Percentiles rank a stretch among this genome's conserved stretches.
Conservation (phyloP, 2,329 filamentous ascomycete species). For the Ceratocystis eucalypticola region DNA sequence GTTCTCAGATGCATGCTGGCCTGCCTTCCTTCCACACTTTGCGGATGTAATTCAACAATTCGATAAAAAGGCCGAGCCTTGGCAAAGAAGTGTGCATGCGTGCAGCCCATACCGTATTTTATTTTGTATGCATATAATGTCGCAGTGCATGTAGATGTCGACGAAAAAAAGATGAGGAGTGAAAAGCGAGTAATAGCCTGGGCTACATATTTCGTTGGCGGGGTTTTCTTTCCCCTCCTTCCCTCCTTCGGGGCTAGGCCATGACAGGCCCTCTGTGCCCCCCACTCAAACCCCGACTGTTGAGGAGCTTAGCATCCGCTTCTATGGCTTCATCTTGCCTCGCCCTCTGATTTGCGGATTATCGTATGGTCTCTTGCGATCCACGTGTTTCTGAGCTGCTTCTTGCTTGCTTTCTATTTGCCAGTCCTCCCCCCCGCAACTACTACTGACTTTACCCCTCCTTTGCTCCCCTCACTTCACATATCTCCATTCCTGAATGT, state of each 20-base stretch:
- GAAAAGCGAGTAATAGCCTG: neutral
- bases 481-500: neutral
- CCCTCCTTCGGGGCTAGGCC: too few relatives aligned
- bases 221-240: neutral
- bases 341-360: neutral
- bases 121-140: conserved; percentile 1
- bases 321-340: neutral
- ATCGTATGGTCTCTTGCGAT: neutral
- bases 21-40: neutral
- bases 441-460: neutral
- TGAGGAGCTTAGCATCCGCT: neutral
- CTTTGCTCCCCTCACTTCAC: neutral
- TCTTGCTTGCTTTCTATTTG: conserved; percentile 2
- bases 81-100: neutral
- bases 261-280: neutral
- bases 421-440: neutral
- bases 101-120: neutral
- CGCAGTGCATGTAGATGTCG: neutral
- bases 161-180: neutral
- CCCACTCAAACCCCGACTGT: neutral
- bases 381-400: neutral
- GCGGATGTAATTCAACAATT: neutral
- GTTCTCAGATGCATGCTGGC: too few relatives aligned
- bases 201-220: neutral
- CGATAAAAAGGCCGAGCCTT: neutral